These are phyloP conservation scores for Cordyceps farinosa DNA, from an alignment of 2,329 filamentous ascomycete species.

Conservation along the genomic window DNA sequence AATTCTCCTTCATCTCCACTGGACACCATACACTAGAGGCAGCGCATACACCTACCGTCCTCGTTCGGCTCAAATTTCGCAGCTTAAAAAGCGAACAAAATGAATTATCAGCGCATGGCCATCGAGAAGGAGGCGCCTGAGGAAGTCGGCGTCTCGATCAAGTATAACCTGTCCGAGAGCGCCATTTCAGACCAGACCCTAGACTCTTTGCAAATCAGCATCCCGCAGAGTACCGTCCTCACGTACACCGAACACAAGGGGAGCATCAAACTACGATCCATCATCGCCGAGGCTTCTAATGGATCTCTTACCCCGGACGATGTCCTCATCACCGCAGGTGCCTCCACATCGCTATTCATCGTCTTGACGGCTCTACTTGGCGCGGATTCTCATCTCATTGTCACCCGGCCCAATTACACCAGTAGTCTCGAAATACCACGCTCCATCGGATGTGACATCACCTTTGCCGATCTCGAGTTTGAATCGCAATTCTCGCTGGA, in stretches of 20 bases:
- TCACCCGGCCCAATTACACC: constrained; percentile 26
- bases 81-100: background rate
- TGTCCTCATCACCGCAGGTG: constrained; percentile 25
- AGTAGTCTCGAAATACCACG: constrained; percentile 25
- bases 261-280: constrained; percentile 18
- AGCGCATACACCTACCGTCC: background rate
- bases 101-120: constrained; percentile 26
- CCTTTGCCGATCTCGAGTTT: constrained; percentile 23
- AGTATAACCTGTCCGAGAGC: constrained; percentile 26
- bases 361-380: constrained; percentile 22
- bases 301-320: constrained; percentile 19
- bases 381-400: constrained; percentile 21
- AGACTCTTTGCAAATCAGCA: constrained; percentile 17
- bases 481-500: constrained; percentile 21
- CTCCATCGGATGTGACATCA: constrained; percentile 25
- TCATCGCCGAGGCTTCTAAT: constrained; percentile 19
- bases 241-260: constrained; percentile 13
- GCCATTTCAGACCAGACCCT: constrained; percentile 25
- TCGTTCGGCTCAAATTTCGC: background rate
- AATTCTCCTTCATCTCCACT: background rate
- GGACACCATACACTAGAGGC: background rate
- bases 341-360: constrained; percentile 24
- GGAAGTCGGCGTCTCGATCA: constrained; percentile 24
- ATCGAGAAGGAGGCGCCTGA: constrained; percentile 27
- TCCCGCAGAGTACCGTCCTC: background rate